Base-by-base conservation (phyloP, 2,329 filamentous ascomycete species). In the Penicillium sp. region DNA sequence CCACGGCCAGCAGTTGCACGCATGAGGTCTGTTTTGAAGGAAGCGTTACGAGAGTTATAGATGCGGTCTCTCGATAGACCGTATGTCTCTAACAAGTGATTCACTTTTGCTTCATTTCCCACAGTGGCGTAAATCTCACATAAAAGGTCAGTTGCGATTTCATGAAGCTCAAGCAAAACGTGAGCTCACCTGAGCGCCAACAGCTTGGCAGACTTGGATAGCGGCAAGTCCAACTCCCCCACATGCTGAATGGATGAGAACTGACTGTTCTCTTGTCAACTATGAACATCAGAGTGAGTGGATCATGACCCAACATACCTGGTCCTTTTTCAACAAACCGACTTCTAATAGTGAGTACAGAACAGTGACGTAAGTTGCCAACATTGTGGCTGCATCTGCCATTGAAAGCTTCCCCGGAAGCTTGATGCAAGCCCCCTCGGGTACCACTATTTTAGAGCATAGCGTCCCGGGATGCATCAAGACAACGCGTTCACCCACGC, bases 401-500 rank as follows among this genome's bases (percentile, higher is more conserved):
- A 61, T 50, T n/a, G 49, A 60, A 38, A 55, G 50, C 1, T 21
- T 32, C 21, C 22, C 43, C 5, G 62, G 59, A 8, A 62, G 24
- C 14, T 49, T 46, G 8, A 57, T 40, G 29, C 55, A 60, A 13
- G 44, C 21, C 13, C 40, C 21, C 21, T 27, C 47, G 9, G 47
- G 47, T 1, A 55, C 39, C 10, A 58, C 27, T 2, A 57, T 18
- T 4, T 38, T 52, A 2, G 60, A 57, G 10, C 39, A 43, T 4
- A 61, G 51, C 9, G 52, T 38, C 2, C 53, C 54, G 29, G 52
- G 40, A n/a, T 54, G 45, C 18, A 59, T 50, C 2, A 57, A 34
- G 8, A 67, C 56, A 0, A 76, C 69, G 21, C 62, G 53, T 31
- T 75, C 72, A 3, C 72, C 74, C 5, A 61, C 49, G 2, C 49